These are phyloP conservation scores for Colletotrichum sp. DNA, from an alignment of 2,329 filamentous ascomycete genomes.

Conservation along the genomic window DNA sequence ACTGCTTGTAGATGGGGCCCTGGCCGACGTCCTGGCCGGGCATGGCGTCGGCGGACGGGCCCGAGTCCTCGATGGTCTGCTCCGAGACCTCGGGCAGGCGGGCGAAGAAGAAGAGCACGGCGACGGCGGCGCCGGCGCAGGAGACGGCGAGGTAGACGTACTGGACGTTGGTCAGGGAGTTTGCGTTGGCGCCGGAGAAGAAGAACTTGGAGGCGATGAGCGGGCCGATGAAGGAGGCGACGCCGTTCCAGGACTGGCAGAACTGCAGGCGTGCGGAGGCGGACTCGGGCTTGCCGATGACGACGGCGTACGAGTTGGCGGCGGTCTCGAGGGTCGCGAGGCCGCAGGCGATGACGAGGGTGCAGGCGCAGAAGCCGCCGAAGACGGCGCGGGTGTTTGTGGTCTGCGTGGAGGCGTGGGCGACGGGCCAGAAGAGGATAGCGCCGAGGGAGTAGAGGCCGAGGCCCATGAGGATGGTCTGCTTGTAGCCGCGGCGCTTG, in stretches of 20 bases:
- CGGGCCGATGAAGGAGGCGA: slow-evolving; percentile 66
- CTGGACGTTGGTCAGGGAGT: slow-evolving; percentile 70
- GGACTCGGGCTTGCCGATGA: slow-evolving; percentile 59
- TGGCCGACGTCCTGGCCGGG: slow-evolving; percentile 53
- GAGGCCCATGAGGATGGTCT: slow-evolving; percentile 58
- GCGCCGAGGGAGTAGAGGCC: slow-evolving; percentile 67
- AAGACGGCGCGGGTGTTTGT: slow-evolving; percentile 52
- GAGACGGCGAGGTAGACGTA: slow-evolving; percentile 79
- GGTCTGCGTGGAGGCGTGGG: slow-evolving; percentile 55
- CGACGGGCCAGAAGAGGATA: slow-evolving; percentile 54
- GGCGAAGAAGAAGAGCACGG: slow-evolving; percentile 69
- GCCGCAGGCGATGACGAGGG: slow-evolving; percentile 77
- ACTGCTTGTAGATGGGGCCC: slow-evolving; percentile 72
- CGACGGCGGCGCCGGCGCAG: slow-evolving; percentile 71
- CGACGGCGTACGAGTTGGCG: slow-evolving; percentile 68
- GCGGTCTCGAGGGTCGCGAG: slow-evolving; percentile 78
- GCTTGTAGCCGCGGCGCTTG: slow-evolving; percentile 46
- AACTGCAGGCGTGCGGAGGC: slow-evolving; percentile 58
- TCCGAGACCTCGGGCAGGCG: slow-evolving; percentile 73
- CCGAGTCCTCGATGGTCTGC: slow-evolving; percentile 36
- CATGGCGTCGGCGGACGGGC: slow-evolving; percentile 28
- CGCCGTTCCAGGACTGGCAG: slow-evolving; percentile 57
- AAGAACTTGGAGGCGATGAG: slow-evolving; percentile 76
- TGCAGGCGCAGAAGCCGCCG: slow-evolving; percentile 72
- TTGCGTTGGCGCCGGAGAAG: slow-evolving; percentile 59